Percentiles rank a stretch among this genome's conserved stretches.
These are phyloP conservation scores for Colletotrichum australisinense DNA, from an alignment of 2,329 filamentous ascomycete genomes.

Conservation along the genomic window DNA sequence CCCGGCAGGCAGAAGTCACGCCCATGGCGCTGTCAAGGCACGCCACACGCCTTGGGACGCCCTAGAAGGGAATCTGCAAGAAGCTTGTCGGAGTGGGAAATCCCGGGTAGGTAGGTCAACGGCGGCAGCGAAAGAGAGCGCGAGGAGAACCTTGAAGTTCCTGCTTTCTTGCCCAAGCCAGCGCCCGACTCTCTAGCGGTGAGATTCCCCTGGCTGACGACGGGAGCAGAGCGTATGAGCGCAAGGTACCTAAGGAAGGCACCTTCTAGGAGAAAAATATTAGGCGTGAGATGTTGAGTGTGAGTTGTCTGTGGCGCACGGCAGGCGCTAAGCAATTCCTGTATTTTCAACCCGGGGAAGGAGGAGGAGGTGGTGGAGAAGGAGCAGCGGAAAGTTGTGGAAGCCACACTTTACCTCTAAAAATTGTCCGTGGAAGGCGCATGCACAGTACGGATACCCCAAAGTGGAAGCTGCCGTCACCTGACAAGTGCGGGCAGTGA, in stretches of 20 bases:
- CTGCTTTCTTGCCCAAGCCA: neutral
- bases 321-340: neutral
- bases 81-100: too few relatives aligned
- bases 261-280: too few relatives aligned
- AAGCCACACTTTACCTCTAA: neutral
- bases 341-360: neutral
- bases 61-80: neutral
- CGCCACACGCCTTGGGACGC: too few relatives aligned
- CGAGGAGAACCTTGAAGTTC: neutral
- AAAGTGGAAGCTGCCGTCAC: neutral
- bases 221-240: neutral
- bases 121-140: neutral
- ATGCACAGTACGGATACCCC: neutral
- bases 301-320: neutral
- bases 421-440: neutral
- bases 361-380: neutral
- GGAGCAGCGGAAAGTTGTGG: too few relatives aligned
- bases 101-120: neutral
- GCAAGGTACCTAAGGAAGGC: too few relatives aligned
- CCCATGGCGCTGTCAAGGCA: neutral
- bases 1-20: neutral
- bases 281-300: neutral
- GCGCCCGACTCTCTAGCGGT: slow-evolving; percentile 1
- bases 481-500: neutral
- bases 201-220: neutral